Conservation (phyloP, 2,329 filamentous ascomycete genomes). For the Microcyclospora tardicrescens region DNA sequence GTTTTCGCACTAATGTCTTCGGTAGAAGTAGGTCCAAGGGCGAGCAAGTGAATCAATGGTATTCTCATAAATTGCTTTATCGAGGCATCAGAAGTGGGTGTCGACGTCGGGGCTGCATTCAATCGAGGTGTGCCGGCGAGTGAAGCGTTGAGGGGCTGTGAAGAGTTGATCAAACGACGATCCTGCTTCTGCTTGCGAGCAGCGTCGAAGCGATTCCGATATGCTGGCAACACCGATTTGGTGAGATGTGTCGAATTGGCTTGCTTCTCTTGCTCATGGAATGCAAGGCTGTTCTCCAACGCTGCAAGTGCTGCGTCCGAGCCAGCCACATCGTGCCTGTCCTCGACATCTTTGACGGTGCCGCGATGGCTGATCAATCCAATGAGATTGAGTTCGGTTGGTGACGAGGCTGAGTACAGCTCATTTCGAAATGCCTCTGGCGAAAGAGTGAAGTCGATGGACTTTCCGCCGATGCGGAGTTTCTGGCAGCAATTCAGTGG, state of each 20-base stretch:
- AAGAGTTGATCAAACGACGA: conserved; percentile 20
- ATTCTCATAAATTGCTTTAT: conserved; percentile 31
- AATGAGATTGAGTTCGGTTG: conserved; percentile 40
- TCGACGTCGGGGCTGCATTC: conserved; percentile 27
- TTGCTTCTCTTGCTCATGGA: conserved; percentile 47
- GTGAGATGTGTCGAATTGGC: conserved; percentile 33
- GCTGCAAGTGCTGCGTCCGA: conserved; percentile 47
- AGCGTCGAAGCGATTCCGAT: conserved; percentile 21
- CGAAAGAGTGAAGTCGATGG: conserved; percentile 40
- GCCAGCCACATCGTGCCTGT: conserved; percentile 42
- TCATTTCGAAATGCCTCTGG: conserved; percentile 44
- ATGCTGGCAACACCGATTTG: conserved; percentile 22
- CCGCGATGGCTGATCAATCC: conserved; percentile 46
- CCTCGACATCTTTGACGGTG: conserved; percentile 26
- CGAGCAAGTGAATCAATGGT: conserved; percentile 41
- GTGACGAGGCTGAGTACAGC: conserved; percentile 34
- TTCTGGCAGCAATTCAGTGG: conserved; percentile 23
- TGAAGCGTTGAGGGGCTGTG: conserved; percentile 28
- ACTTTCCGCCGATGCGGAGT: conserved; percentile 45
- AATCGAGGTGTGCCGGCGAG: conserved; percentile 15
- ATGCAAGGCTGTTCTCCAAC: conserved; percentile 46
- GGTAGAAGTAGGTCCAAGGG: conserved; percentile 35
- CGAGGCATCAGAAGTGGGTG: conserved; percentile 22
- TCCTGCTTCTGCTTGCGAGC: conserved; percentile 16
- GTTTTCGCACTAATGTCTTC: conserved; percentile 36